phyloP scores from a whole-genome alignment of 2,329 filamentous ascomycete species.

The Lachnellula subtilissima region DNA sequence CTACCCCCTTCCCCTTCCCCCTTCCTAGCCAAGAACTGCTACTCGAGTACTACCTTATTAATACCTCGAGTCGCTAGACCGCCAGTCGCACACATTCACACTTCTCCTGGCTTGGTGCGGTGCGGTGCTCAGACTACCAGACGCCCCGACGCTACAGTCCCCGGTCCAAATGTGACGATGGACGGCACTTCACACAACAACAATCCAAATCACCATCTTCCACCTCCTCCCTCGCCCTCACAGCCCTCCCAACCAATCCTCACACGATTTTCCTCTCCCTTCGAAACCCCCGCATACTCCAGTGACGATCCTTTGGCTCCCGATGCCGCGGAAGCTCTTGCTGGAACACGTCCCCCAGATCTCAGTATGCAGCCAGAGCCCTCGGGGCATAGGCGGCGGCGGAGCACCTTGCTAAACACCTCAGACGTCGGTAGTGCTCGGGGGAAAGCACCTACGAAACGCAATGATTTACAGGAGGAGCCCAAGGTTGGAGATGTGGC shows the following conservation, averaged over 20 bases:
- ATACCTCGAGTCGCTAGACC: too few relatives aligned
- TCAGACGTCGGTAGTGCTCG: conserved; percentile 13
- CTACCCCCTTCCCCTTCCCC: too few relatives aligned
- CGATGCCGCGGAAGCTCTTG: conserved; percentile 22
- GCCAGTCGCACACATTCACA: too few relatives aligned
- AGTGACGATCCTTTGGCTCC: conserved; percentile 17
- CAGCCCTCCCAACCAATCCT: conserved; percentile 12
- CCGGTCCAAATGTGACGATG: not conserved
- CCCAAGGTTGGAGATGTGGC: conserved; percentile 15
- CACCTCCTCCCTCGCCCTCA: not conserved
- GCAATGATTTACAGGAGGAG: conserved; percentile 17
- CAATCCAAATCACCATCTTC: not conserved
- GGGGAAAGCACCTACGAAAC: conserved; percentile 14
- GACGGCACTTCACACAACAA: not conserved
- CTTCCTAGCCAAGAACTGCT: too few relatives aligned
- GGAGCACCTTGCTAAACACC: conserved; percentile 29
- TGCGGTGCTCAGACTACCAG: not conserved
- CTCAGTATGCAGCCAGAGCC: conserved; percentile 22
- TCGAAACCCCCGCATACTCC: conserved; percentile 10
- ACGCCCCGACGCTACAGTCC: not conserved
- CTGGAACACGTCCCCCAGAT: conserved; percentile 16
- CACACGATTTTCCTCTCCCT: conserved; percentile 12
- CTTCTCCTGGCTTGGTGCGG: too few relatives aligned
- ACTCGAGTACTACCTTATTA: too few relatives aligned
- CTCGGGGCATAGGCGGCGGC: conserved; percentile 30